Percentiles rank a stretch among this genome's conserved stretches.
Conservation (phyloP, 208 protist species). For the Crithidia expoeki region DNA sequence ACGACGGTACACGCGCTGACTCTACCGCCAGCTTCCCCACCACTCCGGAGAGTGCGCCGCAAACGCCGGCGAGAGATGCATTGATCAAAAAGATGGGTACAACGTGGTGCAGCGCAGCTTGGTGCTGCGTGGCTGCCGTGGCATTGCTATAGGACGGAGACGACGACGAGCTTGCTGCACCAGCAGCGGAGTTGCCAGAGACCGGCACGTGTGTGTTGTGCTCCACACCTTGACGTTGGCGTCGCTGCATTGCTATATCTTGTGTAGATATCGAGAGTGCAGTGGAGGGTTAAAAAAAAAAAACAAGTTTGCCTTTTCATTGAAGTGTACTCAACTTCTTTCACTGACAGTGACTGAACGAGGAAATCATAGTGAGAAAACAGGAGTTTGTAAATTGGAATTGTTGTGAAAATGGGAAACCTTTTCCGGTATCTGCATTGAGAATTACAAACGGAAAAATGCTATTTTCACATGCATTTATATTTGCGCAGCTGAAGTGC, state of each 20-base stretch:
- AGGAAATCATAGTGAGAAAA: no score
- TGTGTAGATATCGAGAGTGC: no score
- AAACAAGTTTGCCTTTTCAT: no score
- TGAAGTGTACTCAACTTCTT: no score
- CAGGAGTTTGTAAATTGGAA: no score
- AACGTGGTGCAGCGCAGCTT: neutral
- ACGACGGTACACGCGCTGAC: constrained; percentile 23
- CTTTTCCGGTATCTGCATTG: no score
- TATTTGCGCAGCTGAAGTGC: no score
- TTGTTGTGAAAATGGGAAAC: no score
- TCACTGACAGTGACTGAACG: no score
- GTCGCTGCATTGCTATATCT: constrained; percentile 10
- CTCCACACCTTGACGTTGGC: constrained; percentile 9
- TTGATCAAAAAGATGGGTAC: constrained; percentile 58
- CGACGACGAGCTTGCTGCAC: neutral
- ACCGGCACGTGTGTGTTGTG: constrained; percentile 8
- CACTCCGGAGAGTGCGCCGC: constrained; percentile 70
- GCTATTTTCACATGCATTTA: no score
- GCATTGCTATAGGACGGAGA: neutral
- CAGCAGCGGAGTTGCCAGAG: neutral
- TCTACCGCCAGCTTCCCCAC: constrained; percentile 79
- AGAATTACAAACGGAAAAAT: no score
- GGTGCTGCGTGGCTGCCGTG: constrained; percentile 14
- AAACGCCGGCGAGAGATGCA: constrained; percentile 69
- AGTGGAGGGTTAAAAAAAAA: neutral